Evolutionary conservation across 106 monocot genomes (phyloP).

Genomic region (Apostasia shenzhenica): DNA sequence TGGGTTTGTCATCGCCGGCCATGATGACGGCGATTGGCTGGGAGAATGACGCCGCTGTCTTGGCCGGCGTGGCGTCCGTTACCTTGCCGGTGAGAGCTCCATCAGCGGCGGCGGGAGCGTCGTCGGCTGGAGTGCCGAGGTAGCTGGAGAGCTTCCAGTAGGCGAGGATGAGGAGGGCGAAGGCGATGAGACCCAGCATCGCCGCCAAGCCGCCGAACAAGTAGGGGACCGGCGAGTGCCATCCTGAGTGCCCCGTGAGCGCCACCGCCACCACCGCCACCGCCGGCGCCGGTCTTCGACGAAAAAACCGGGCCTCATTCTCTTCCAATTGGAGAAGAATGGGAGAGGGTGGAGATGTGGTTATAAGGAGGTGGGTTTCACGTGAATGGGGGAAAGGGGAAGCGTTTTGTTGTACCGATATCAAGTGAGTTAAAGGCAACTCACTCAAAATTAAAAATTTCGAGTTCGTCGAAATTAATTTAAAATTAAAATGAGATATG

Average conservation of each 20-base stretch:
- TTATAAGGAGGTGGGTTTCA: no score
- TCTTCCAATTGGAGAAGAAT: no score
- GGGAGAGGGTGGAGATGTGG: no score
- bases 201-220: constrained; percentile 47
- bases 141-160: constrained; percentile 40
- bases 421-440: no score
- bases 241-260: constrained; percentile 3
- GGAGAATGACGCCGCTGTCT: constrained; percentile 2
- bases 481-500: no score
- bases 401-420: no score
- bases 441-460: no score
- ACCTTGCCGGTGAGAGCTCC: neutral
- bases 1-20: constrained; percentile 36
- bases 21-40: constrained; percentile 36
- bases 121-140: constrained; percentile 15
- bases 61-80: neutral
- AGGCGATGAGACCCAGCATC: constrained; percentile 44
- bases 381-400: no score
- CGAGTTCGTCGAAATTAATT: no score
- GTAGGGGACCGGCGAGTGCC: constrained; percentile 46
- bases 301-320: no score
- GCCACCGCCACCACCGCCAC: neutral
- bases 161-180: constrained; percentile 40
- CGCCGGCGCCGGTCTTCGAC: neutral
- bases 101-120: neutral